A percentile compares a stretch with the other conserved stretches of the same genome.
Conservation (phyloP, 2,329 filamentous ascomycete genomes). For the Plenodomus lindquistii region DNA sequence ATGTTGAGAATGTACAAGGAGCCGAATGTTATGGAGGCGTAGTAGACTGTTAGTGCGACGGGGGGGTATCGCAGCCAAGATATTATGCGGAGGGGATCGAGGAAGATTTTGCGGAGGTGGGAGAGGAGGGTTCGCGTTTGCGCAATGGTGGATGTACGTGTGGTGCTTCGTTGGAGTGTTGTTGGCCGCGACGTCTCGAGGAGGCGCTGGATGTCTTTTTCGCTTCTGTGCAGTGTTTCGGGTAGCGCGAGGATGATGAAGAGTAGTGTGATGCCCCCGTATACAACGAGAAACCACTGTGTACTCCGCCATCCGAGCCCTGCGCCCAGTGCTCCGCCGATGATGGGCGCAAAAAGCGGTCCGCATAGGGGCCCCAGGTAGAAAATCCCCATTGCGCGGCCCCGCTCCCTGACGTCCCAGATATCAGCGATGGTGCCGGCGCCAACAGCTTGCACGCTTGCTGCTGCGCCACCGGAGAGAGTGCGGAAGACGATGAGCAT, state of each 20-base stretch:
- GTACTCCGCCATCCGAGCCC: conserved; percentile 45
- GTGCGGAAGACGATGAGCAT: conserved; percentile 45
- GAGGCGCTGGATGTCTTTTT: conserved; percentile 10
- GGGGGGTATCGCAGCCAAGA: conserved; percentile 45
- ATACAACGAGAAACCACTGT: conserved; percentile 46
- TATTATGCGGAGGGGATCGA: conserved; percentile 46
- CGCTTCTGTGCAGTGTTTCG: conserved; percentile 32
- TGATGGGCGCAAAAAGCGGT: conserved; percentile 44
- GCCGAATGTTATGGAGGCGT: conserved; percentile 46
- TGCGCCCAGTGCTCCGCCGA: conserved; percentile 42
- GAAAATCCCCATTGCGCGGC: conserved; percentile 45
- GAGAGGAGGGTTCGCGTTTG: conserved; percentile 35
- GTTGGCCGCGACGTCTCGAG: too few species aligned
- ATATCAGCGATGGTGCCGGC: conserved; percentile 44
- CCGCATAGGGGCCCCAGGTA: conserved; percentile 46
- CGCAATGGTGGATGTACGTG: conserved; percentile 39
- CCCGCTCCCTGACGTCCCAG: conserved; percentile 43
- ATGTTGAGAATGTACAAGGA: conserved; percentile 48
- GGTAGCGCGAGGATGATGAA: conserved; percentile 41
- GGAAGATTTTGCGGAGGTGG: conserved; percentile 40
- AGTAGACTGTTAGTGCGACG: conserved; percentile 45
- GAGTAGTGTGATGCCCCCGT: conserved; percentile 38
- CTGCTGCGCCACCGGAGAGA: conserved; percentile 40
- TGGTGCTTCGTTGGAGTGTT: conserved; percentile 24
- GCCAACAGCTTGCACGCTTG: conserved; percentile 43